phyloP scores from a whole-genome alignment of 352 stramenopile genomes.

The Phytophthora sp. region DNA sequence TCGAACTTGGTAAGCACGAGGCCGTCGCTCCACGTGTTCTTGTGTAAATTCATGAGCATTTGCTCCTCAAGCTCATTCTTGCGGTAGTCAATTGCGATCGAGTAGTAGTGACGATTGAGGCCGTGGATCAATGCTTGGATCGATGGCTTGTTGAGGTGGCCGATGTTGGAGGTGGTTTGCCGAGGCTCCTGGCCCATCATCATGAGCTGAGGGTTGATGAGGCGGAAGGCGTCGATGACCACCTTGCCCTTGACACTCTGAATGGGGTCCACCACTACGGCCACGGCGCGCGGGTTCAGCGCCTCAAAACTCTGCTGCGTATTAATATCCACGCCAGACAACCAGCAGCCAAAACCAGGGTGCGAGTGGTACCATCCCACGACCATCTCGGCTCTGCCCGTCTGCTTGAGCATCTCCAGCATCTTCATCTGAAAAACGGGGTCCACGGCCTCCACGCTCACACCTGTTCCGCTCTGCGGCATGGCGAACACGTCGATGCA shows the following conservation, averaged over 20 bases:
- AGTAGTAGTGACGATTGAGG: slow-evolving; percentile 99
- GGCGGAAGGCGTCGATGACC: slow-evolving; percentile 99
- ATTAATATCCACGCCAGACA: slow-evolving; percentile 99
- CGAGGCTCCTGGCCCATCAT: slow-evolving; percentile 98
- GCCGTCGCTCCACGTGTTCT: slow-evolving; percentile 97
- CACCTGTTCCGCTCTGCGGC: slow-evolving; percentile 96
- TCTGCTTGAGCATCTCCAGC: slow-evolving; percentile 99
- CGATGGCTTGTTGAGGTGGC: slow-evolving; percentile 98
- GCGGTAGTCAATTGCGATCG: slow-evolving; percentile 96
- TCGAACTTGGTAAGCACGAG: slow-evolving; percentile 96
- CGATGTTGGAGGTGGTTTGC: slow-evolving; percentile 99
- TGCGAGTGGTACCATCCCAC: slow-evolving; percentile 99
- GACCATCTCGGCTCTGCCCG: slow-evolving; percentile 94
- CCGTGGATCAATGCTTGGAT: slow-evolving; percentile 99
- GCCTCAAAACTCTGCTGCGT: slow-evolving; percentile 99
- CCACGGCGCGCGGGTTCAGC: slow-evolving; percentile 97
- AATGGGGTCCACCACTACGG: slow-evolving; percentile 99
- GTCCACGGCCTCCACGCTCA: slow-evolving; percentile 98
- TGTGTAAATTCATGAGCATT: slow-evolving; percentile 99
- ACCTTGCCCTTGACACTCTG: slow-evolving; percentile 99
- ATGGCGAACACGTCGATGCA: slow-evolving; percentile 99
- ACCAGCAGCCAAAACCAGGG: slow-evolving; percentile 99
- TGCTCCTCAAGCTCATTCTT: slow-evolving; percentile 99
- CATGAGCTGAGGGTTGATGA: slow-evolving; percentile 99
- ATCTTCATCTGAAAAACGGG: slow-evolving; percentile 99